Evolutionary conservation across 306 rosid genomes (phyloP).

Genomic region (Castanea mollissima): DNA sequence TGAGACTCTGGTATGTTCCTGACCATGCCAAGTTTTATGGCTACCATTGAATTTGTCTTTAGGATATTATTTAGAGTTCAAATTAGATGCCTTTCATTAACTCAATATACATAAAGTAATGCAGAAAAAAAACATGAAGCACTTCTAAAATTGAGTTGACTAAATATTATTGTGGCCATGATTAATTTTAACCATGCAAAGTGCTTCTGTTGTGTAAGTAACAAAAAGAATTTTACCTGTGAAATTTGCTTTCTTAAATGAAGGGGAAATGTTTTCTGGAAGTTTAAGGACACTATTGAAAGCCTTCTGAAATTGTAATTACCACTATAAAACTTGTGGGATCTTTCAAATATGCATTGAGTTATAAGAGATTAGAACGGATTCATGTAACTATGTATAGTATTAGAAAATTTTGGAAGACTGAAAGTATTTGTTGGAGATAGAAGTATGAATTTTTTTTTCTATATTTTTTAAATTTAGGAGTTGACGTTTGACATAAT

Average conservation of each 20-base stretch:
- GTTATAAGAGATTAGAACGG: not conserved
- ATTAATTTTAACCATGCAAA: not conserved
- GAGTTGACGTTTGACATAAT: not conserved
- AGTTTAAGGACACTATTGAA: not conserved
- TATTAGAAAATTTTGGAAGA: not conserved
- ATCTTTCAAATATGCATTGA: not conserved
- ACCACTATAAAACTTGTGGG: not conserved
- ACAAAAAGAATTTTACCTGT: not conserved
- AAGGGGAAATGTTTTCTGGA: not conserved
- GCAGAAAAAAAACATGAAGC: not conserved
- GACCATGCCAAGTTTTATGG: constrained; percentile 6
- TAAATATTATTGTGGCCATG: not conserved
- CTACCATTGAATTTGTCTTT: constrained; percentile 8
- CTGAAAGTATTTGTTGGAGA: not conserved
- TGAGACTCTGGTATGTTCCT: constrained; percentile 67
- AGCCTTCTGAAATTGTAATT: not conserved
- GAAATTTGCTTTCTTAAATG: not conserved
- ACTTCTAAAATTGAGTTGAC: not conserved
- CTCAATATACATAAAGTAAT: not conserved
- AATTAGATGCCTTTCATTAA: not conserved
- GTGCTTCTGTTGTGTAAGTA: not conserved
- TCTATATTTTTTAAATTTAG: not conserved
- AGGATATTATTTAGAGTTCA: not conserved
- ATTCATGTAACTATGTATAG: not conserved
- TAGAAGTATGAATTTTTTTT: not conserved